Base-by-base conservation (phyloP, 345 rosid genomes). In the Geranium rotundifolium region DNA sequence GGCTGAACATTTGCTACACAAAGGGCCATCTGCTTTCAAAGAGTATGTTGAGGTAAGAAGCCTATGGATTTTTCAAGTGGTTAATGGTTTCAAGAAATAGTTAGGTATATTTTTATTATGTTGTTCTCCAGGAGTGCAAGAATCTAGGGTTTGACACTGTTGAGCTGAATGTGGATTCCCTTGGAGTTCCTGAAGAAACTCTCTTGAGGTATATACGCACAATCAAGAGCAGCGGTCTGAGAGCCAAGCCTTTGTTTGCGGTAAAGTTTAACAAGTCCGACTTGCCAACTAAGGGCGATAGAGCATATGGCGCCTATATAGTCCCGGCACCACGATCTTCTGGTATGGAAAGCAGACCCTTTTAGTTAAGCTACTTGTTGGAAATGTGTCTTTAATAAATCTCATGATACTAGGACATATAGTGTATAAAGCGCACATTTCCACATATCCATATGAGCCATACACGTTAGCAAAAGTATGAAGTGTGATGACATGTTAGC, bases 271-370 rank as follows among this genome's bases (percentile, higher is more conserved):
- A 86, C 62, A 84, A 82, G 70, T 84, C 96, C 56, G 95, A 90
- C 67, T 76, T 90, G 63, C 96, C 96, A 2, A 60, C 19, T 8
- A 80, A 71, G 18, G 63, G 65, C 41, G 70, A 72, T 65, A 81
- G 97, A 72, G 96, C 95, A 16, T 90, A 78, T 71, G 99, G 97
- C 49, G 91, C 95, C 7, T 87, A 81, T 73, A 73, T 83, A 64
- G 83, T 81, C 49, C 91, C 90, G 18, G 65, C 65, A 57, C 87
- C 97, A 69, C 85, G 80, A 46, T 82, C 88, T 16, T 78, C 82
- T 49, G 99, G 96, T 89, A 78, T 62, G 78, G 23, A 54, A 0
- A 34, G 10, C 41, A 34, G 6, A 8, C 41, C 41, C 1, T 34
- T 34, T 34, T 34, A 34, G 41, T 34, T 34, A 8, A 8, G 10